Conservation (phyloP, 306 rosid species). For the Trifolium repens region DNA sequence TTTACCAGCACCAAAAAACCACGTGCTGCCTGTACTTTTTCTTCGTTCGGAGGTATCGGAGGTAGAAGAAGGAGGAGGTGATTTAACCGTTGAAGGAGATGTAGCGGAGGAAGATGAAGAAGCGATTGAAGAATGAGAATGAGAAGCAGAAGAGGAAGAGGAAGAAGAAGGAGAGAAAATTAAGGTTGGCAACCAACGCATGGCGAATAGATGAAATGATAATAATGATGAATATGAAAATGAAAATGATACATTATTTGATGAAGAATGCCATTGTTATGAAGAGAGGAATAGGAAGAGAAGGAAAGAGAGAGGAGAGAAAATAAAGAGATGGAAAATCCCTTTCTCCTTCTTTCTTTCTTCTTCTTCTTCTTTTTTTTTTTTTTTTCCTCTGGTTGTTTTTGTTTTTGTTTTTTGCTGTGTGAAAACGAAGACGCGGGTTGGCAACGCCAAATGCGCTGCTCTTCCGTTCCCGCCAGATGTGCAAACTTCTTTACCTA, state of each 20-base stretch:
- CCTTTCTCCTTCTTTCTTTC: background rate
- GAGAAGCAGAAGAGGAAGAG: background rate
- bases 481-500: conserved; percentile 20
- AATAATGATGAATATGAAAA: background rate
- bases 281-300: background rate
- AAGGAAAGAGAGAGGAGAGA: background rate
- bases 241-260: background rate
- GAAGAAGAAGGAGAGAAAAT: conserved; percentile 54
- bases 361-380: background rate
- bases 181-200: conserved; percentile 80
- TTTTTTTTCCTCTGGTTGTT: background rate
- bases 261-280: conserved; percentile 10
- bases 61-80: conserved; percentile 45
- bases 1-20: conserved; percentile 57
- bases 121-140: background rate
- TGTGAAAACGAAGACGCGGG: conserved; percentile 23
- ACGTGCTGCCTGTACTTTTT: conserved; percentile 39
- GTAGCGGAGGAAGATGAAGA: background rate
- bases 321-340: background rate
- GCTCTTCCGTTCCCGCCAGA: conserved; percentile 37
- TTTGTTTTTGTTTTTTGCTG: background rate
- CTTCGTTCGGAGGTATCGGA: conserved; percentile 25
- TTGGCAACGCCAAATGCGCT: conserved; percentile 38
- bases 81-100: background rate
- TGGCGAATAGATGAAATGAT: conserved; percentile 9